A percentile compares a stretch with the other conserved stretches of the same genome.
Evolutionary conservation across 257 asterid species (phyloP).

Genomic region (Thymus mandschuricus): DNA sequence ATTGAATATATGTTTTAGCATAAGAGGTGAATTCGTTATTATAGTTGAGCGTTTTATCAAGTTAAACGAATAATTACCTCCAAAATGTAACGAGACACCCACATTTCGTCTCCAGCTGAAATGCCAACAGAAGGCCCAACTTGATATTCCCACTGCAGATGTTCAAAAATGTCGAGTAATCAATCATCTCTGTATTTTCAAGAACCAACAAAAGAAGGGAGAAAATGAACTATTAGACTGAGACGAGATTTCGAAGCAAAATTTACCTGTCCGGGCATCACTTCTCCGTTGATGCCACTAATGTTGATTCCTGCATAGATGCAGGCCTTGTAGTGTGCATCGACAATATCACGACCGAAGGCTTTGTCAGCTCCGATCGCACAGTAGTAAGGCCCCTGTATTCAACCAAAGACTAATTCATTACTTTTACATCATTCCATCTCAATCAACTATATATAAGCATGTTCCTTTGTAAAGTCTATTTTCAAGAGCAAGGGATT

Average conservation of each 20-base stretch:
- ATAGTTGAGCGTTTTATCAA: background rate
- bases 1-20: constrained; percentile 18
- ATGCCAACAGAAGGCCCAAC: constrained; percentile 90
- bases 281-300: constrained; percentile 84
- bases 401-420: constrained; percentile 13
- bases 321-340: constrained; percentile 82
- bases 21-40: background rate
- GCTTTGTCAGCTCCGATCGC: constrained; percentile 84
- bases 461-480: background rate
- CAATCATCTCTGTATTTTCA: background rate
- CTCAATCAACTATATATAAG: background rate
- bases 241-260: background rate
- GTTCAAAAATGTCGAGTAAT: background rate
- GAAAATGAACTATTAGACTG: background rate
- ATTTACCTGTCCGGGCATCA: constrained; percentile 86
- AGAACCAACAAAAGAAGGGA: background rate
- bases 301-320: constrained; percentile 81
- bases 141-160: constrained; percentile 84
- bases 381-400: constrained; percentile 83
- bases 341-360: constrained; percentile 79
- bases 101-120: constrained; percentile 78
- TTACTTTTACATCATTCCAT: background rate
- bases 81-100: constrained; percentile 85
- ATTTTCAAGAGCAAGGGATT: background rate
- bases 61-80: constrained; percentile 49